phyloP scores from a whole-genome alignment of 345 rosid species.

The Isatis tinctoria region DNA sequence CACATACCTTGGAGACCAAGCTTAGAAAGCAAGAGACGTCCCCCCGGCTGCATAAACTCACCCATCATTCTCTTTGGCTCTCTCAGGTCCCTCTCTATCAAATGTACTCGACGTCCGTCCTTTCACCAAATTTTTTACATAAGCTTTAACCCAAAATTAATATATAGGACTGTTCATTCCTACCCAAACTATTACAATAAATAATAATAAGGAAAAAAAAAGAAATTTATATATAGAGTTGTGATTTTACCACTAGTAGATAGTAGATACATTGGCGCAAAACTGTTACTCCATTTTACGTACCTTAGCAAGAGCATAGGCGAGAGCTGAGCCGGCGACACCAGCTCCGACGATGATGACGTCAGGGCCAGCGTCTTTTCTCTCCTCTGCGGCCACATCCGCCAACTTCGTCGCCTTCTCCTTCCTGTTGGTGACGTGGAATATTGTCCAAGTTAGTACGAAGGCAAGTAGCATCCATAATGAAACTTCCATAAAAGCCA shows the following conservation, averaged over 20 bases:
- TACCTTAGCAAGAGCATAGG: slow-evolving; percentile 59
- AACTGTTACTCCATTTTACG: not conserved
- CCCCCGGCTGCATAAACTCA: slow-evolving; percentile 67
- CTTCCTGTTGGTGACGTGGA: not conserved
- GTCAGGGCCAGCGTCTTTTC: slow-evolving; percentile 29
- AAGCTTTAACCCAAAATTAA: not conserved
- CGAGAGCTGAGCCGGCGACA: slow-evolving; percentile 66
- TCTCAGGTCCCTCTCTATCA: slow-evolving; percentile 58
- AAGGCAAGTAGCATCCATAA: slow-evolving; percentile 11
- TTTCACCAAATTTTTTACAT: not conserved
- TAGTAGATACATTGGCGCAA: not conserved
- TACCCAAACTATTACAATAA: not conserved
- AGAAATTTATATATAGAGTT: not conserved
- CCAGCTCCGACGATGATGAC: slow-evolving; percentile 73
- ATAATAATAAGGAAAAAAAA: not conserved
- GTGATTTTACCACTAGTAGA: not conserved
- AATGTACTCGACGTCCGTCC: slow-evolving; percentile 65
- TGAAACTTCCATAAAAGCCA: not conserved
- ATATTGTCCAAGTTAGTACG: slow-evolving; percentile 2
- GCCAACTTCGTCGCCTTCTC: not conserved
- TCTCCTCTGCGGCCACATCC: not conserved
- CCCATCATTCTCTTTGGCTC: slow-evolving; percentile 67
- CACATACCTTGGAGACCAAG: slow-evolving; percentile 51
- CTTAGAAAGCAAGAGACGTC: slow-evolving; percentile 53
- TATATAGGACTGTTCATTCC: slow-evolving; percentile 32